Evolutionary conservation across 306 rosid genomes (phyloP), one percentile per base, ranked within the genome.

Genomic region (Psophocarpus tetragonolobus): DNA sequence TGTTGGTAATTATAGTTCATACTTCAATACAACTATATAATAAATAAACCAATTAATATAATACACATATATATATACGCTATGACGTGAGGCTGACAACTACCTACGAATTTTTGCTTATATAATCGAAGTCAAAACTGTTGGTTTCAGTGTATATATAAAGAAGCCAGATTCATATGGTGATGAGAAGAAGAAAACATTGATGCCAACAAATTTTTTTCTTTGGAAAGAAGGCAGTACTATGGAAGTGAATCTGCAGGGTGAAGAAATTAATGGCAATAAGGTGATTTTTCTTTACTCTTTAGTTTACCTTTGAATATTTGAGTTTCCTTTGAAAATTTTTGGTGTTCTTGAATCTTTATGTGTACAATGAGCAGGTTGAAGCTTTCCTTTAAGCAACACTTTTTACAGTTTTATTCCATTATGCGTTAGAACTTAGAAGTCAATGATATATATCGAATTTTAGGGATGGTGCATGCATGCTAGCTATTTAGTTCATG

Each of bases 31-130:
- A 12, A 26, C 12, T 56, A 11, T 20, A 44, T 14, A 57, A 27
- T 35, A 44, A 27, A 57, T 29, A 15, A 76, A 54, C 33, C n/a
- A n/a, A n/a, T n/a, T n/a, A n/a, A n/a, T n/a, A n/a, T 58, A 54
- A 53, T 4, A 58, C 33, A 27, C 10, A 3, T 23, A 45, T 8
- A 21, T 44, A 44, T 47, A 8, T 20, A 47, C 24, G 33, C 41
- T 60, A 56, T 75, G 86, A 79, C 83, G 77, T 62, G 73, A 53
- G 67, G 64, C 38, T 81, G 61, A n/a, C 64, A 30, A 42, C 76
- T n/a, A 58, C 38, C 71, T 68, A 24, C 71, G 67, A 80, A 61
- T 74, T 30, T 44, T 39, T n/a, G 66, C 21, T 60, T 77, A 33
- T 23, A 44, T 57, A 7, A 32, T 53, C 35, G 15, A 50, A 66